Percentiles rank a stretch among this genome's conserved stretches.
phyloP scores from a whole-genome alignment of 2,329 filamentous ascomycete genomes.

The Tolypocladium pustulatum region DNA sequence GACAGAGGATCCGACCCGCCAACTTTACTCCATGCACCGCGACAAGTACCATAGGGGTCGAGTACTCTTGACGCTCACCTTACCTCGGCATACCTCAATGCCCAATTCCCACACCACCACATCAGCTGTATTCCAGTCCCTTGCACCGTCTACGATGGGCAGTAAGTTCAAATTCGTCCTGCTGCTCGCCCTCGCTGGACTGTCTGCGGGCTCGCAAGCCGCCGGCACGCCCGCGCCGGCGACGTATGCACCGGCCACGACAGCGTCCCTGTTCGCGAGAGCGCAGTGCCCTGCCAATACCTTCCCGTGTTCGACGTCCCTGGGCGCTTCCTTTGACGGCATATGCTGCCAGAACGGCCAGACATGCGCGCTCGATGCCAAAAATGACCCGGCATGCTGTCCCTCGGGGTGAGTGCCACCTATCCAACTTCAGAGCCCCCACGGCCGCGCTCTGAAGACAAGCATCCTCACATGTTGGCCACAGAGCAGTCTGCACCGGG shows the following conservation, averaged over 20 bases:
- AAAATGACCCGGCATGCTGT: conserved; percentile 42
- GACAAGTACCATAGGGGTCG: no score
- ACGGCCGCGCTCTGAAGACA: not conserved
- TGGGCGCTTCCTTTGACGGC: conserved; percentile 34
- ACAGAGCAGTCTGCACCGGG: conserved; percentile 45
- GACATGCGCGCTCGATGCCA: conserved; percentile 36
- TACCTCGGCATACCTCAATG: not conserved
- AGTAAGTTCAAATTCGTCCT: not conserved
- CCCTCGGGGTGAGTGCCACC: conserved; percentile 33
- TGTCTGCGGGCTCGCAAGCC: not conserved
- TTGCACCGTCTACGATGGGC: not conserved
- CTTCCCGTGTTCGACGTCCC: conserved; percentile 36
- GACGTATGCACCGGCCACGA: conserved; percentile 11
- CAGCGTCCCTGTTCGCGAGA: conserved; percentile 11
- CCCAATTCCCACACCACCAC: not conserved
- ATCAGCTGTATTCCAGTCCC: not conserved
- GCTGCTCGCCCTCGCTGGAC: not conserved
- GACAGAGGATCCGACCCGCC: not conserved
- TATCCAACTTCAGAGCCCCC: not conserved
- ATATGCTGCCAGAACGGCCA: conserved; percentile 43
- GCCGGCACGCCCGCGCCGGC: not conserved
- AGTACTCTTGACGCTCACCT: not conserved
- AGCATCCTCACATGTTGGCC: not conserved
- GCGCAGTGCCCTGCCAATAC: conserved; percentile 37
- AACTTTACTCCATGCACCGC: not conserved